Base-by-base conservation (phyloP, 2,329 filamentous ascomycete species). In the Pseudogymnoascus sp. region DNA sequence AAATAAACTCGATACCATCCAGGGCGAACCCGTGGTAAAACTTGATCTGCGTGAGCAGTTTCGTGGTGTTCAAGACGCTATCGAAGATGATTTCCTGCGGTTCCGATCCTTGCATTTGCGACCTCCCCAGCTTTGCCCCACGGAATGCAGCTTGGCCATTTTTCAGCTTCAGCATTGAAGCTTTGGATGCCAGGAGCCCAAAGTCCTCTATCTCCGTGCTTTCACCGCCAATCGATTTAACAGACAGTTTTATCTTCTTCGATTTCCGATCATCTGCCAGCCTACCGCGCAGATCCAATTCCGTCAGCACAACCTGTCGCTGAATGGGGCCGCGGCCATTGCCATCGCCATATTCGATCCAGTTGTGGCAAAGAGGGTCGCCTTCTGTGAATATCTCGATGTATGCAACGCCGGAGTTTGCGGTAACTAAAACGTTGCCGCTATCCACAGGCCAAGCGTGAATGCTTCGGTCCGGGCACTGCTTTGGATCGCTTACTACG, bases 1-100 rank as follows among this genome's bases (percentile, higher is more conserved):
- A 97, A 63, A 89, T 80, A 74, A 99, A 97, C 72, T 97, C 93
- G 17, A 99, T 74, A 0, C 94, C 94, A 71, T 96, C 88, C 10
- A 97, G 71, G 3, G 87, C 87, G 63, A 80, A 78, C 1, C 89
- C 91, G 68, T 91, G 87, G 70, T 92, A 95, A 11, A 96, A 80
- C 63, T 85, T 82, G 62, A 97, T 82, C 4, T 84, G 84, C 1
- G 85, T 87, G 64, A 97, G 78, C 31, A 96, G 81, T 65, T 92
- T 88, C 33, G 84, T 88, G 64, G 85, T 83, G 39, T 83, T 81
- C 54, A 82, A 75, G 11, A 86, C 83, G 69, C 86, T 89, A 41
- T 87, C 83, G 64, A 95, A 85, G 39, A 97, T 78, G 36, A 94
- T 72, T 68, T 97, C 87, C 39, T 90, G 80, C 1, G 85, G 79